Evolutionary conservation across 129 eudicot species (phyloP), one percentile per base, ranked within the genome.

Genomic region (Sambucus nigra): DNA sequence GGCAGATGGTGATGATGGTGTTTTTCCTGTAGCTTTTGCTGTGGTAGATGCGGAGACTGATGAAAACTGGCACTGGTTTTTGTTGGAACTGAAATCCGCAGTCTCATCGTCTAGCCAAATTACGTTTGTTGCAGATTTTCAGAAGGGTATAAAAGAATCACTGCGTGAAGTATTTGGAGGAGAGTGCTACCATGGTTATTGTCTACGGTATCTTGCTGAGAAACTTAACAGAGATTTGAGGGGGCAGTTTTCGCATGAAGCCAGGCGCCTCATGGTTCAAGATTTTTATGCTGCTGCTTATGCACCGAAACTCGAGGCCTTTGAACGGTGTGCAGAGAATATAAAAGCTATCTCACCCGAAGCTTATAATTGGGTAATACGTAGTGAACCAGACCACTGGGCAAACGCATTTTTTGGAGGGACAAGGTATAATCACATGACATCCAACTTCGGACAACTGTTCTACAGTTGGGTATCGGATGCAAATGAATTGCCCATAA

Each of bases 51-150:
- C 74, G 38, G 95, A 85, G 79, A 84, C 87, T 1, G 81, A 78
- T 58, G 86, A 73, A 18, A 89, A 89, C 63, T 89, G 97, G 95
- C 74, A 69, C 57, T 84, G 95, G 97, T 84, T 89, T 63, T 60
- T 89, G 45, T 29, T 66, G 21, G 76, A 84, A 64, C 59, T 89
- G 38, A 81, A 84, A 76, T 53, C 79, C 21, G 84, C 75, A 16
- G 76, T 67, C 16, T 57, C 79, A 5, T 39, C 81, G 9, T 73
- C 93, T 32, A 69, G 66, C 18, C 82, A 73, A 11, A 73, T 89
- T 2, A 89, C 97, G 2, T 68, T 89, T 54, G 73, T 89, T 38
- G 81, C 93, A 20, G 88, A 84, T 75, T 80, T 65, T 55, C 82
- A 67, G 57, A 73, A 70, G 60, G 93, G 95, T 16, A 33, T 84